Percentiles rank a stretch among this genome's conserved stretches.
Evolutionary conservation across 495 filamentous ascomycete species (phyloP).

Genomic region (Tuber indicum): DNA sequence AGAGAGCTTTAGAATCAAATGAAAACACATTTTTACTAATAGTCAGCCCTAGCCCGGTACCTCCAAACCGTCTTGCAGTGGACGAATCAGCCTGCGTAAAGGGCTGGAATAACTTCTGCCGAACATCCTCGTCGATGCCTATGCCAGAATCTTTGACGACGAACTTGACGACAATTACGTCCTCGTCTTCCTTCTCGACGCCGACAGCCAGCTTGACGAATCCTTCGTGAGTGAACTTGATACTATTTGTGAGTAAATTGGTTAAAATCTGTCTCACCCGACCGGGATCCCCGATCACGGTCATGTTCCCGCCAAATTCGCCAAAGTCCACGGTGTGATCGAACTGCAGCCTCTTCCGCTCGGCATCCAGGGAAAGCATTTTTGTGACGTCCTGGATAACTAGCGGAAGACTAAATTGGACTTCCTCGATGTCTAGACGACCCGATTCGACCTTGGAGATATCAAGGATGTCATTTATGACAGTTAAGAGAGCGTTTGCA

Average conservation of each 20-base stretch:
- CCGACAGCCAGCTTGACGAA: constrained; percentile 53
- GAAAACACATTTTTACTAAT: constrained; percentile 60
- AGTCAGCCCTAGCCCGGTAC: constrained; percentile 72
- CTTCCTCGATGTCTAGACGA: constrained; percentile 63
- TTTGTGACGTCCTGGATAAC: constrained; percentile 65
- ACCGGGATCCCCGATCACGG: constrained; percentile 67
- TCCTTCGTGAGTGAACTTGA: constrained; percentile 79
- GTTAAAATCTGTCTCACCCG: constrained; percentile 75
- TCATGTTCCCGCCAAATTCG: constrained; percentile 31
- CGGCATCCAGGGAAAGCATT: constrained; percentile 52
- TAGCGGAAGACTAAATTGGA: constrained; percentile 68
- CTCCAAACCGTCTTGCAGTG: constrained; percentile 67
- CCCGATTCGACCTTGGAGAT: constrained; percentile 83
- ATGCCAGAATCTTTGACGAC: constrained; percentile 75
- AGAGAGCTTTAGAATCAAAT: background rate
- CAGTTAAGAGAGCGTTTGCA: constrained; percentile 70
- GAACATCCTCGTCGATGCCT: constrained; percentile 69
- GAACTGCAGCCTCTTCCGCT: constrained; percentile 49
- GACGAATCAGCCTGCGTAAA: constrained; percentile 81
- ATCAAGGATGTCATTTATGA: constrained; percentile 87
- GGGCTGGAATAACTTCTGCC: constrained; percentile 69
- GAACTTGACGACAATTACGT: constrained; percentile 53
- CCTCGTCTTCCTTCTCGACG: constrained; percentile 48
- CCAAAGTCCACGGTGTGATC: constrained; percentile 42
- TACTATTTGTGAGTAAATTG: constrained; percentile 80